Base-by-base conservation (phyloP, 106 monocot genomes). In the Dioscorea alata region DNA sequence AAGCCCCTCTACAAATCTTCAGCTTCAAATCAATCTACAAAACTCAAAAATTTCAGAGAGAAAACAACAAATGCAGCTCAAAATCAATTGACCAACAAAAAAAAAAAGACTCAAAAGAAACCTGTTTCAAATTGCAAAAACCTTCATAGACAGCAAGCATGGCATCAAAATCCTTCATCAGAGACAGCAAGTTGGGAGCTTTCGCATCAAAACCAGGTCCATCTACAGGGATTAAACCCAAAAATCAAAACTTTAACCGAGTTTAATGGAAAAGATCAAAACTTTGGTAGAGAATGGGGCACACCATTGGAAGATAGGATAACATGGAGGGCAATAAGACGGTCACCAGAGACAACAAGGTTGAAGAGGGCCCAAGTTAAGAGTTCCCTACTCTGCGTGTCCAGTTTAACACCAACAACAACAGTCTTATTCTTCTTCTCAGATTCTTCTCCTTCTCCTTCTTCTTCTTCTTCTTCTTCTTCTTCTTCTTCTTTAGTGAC, bases 321-420 rank as follows among this genome's bases (percentile, higher is more conserved):
- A 62, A 93, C 86, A 67, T 93, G 93, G 66, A 93, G 25, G 32
- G 84, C 93, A 69, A 89, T 54, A 33, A 93, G 79, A 7, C 72
- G 74, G 72, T 93, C 93, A 8, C 93, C 89, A 69, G 86, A 65
- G 16, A 33, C 15, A 4, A 86, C 86, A 25, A 84, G 77, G 63
- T 89, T 89, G 57, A 93, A 86, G 67, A 93, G 89, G n/a, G 93
- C 74, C 89, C 93, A 94, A n/a, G 89, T 94, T 51, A 94, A 79
- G 13, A 94, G 77, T 54, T 94, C 89, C 35, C 75, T 80, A 58
- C 93, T 80, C 32, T 71, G 60, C 14, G 61, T 69, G 52, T 94
- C 93, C 77, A 82, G 78, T 68, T 67, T 79, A 42, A 88, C 63
- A 4, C 82, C 91, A 0, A 92, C 91, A 22, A 89, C 67, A 33